Evolutionary conservation across 106 monocot genomes (phyloP).

Genomic region (Platanthera guangdongensis): DNA sequence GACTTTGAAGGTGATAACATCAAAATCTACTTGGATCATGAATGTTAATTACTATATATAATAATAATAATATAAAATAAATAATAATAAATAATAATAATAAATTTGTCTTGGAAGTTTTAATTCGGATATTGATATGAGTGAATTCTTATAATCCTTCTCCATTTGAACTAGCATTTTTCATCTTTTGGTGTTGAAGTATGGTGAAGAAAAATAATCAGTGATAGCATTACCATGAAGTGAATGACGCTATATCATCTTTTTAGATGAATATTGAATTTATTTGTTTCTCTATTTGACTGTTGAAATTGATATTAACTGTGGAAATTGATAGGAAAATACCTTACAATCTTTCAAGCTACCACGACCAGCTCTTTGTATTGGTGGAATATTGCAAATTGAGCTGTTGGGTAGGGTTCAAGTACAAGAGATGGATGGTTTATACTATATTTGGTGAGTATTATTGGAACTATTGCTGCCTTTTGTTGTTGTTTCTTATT

Average conservation of each 20-base stretch:
- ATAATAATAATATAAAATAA: too few species aligned
- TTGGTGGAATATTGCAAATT: slow-evolving; percentile 74
- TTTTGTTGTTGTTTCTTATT: neutral
- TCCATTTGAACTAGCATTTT: neutral
- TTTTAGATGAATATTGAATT: slow-evolving; percentile 1
- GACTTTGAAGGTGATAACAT: too few species aligned
- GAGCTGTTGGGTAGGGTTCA: slow-evolving; percentile 85
- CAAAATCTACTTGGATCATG: too few species aligned
- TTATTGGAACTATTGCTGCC: neutral
- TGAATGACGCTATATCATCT: neutral
- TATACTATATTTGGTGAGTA: slow-evolving; percentile 72
- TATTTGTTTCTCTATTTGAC: neutral
- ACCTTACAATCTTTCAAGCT: slow-evolving; percentile 72
- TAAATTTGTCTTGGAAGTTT: too few species aligned
- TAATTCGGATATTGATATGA: too few species aligned
- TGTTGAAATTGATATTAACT: slow-evolving; percentile 11
- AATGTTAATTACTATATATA: too few species aligned
- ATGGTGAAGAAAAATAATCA: neutral
- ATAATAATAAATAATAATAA: too few species aligned
- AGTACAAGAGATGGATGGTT: slow-evolving; percentile 43
- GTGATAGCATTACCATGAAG: neutral
- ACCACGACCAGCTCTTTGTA: slow-evolving; percentile 68
- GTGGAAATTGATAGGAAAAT: slow-evolving; percentile 42
- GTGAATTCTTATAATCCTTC: too few species aligned
- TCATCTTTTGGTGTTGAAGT: neutral